These are phyloP conservation scores for Tolypocladium ophioglossoides DNA, from an alignment of 2,329 filamentous ascomycete species.

Conservation along the genomic window DNA sequence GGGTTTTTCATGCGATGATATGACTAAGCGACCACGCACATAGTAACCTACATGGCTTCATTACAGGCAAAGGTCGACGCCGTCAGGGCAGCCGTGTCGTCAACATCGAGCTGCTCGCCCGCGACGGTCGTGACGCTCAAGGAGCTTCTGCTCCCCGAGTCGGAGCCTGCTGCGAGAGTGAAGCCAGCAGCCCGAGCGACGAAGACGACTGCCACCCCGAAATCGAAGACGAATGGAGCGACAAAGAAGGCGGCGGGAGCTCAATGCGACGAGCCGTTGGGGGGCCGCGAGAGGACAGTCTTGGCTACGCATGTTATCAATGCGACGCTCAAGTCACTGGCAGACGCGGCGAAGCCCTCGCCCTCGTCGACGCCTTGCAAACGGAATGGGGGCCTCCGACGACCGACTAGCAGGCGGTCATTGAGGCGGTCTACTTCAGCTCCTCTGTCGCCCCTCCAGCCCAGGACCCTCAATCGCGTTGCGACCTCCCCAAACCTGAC, in stretches of 20 bases:
- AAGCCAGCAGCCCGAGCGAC: conserved; percentile 15
- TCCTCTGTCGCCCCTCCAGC: conserved; percentile 51
- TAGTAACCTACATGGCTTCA: conserved; percentile 29
- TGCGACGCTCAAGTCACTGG: conserved; percentile 54
- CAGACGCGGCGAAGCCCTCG: conserved; percentile 50
- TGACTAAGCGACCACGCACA: conserved; percentile 18
- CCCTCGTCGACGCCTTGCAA: conserved; percentile 20
- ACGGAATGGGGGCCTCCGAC: conserved; percentile 19
- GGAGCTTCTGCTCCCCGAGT: conserved; percentile 30
- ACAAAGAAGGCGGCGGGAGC: conserved; percentile 6
- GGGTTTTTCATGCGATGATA: conserved; percentile 16
- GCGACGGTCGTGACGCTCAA: conserved; percentile 36
- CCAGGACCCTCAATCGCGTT: conserved; percentile 50
- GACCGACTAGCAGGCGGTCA: conserved; percentile 26
- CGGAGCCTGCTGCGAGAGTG: conserved; percentile 14
- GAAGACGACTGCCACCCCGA: conserved; percentile 15
- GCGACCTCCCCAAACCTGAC: conserved; percentile 38
- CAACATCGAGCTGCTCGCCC: conserved; percentile 41
- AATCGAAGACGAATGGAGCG: conserved; percentile 11
- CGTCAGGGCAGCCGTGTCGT: conserved; percentile 43
- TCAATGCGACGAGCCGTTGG: conserved; percentile 18
- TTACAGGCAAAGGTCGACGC: conserved; percentile 33
- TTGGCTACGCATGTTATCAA: conserved; percentile 69
- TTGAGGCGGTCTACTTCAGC: conserved; percentile 45
- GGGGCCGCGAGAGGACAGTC: conserved; percentile 45